phyloP scores from a whole-genome alignment of 2,329 filamentous ascomycete genomes.

The Botryotinia narcissicola region DNA sequence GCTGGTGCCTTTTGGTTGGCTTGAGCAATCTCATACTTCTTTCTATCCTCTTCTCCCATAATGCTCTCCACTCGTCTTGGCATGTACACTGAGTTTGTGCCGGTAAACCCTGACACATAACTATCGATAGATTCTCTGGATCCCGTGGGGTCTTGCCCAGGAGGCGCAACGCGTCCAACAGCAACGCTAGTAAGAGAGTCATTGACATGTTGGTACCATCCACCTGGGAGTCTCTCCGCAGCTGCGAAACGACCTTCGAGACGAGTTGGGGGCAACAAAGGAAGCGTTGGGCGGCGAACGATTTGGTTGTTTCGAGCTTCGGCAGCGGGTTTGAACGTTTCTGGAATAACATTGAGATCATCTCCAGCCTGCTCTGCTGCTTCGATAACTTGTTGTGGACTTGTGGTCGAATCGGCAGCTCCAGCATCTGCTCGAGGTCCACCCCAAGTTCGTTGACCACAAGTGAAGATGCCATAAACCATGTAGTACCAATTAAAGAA shows the following conservation, averaged over 20 bases:
- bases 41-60: slow-evolving; percentile 74
- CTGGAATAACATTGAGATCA: slow-evolving; percentile 84
- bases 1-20: slow-evolving; percentile 46
- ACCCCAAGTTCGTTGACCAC: slow-evolving; percentile 92
- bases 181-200: slow-evolving; percentile 62
- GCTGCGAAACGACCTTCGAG: slow-evolving; percentile 78
- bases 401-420: slow-evolving; percentile 70
- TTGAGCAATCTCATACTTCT: slow-evolving; percentile 70
- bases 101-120: slow-evolving; percentile 55
- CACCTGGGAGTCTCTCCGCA: slow-evolving; percentile 63
- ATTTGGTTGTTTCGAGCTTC: slow-evolving; percentile 49
- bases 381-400: slow-evolving; percentile 80
- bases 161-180: slow-evolving; percentile 39
- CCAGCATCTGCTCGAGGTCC: slow-evolving; percentile 88
- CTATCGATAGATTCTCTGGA: slow-evolving; percentile 67
- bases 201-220: slow-evolving; percentile 67
- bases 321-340: slow-evolving; percentile 69
- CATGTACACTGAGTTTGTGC: slow-evolving; percentile 59
- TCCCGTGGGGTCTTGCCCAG: slow-evolving; percentile 44
- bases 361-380: slow-evolving; percentile 76
- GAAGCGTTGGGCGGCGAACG: slow-evolving; percentile 52
- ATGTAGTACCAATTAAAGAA: slow-evolving; percentile 99
- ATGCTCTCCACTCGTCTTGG: slow-evolving; percentile 63
- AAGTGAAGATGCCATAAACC: slow-evolving; percentile 56
- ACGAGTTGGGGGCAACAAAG: slow-evolving; percentile 68